Percentiles rank a stretch among this genome's conserved stretches.
phyloP scores from a whole-genome alignment of 108 stramenopile genomes.

The Cyclotella atomus region DNA sequence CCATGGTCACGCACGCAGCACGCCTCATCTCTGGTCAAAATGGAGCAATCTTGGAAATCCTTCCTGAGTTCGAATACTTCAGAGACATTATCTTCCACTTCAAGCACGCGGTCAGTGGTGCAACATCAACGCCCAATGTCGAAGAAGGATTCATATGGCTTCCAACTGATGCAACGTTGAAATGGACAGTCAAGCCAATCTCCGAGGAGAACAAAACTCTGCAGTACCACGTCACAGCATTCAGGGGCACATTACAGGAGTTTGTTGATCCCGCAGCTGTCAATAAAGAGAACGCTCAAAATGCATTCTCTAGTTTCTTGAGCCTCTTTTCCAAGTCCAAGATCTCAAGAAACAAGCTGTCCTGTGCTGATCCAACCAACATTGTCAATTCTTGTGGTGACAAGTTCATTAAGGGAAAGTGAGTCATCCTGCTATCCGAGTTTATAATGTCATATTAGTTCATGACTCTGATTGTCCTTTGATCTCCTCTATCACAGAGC shows the following conservation, averaged over 20 bases:
- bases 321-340: constrained; percentile 70
- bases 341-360: constrained; percentile 77
- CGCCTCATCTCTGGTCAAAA: constrained; percentile 79
- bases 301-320: constrained; percentile 75
- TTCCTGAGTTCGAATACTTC: constrained; percentile 97
- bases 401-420: constrained; percentile 82
- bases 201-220: constrained; percentile 68
- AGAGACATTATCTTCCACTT: constrained; percentile 98
- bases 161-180: constrained; percentile 82
- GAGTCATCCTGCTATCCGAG: constrained; percentile 26
- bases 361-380: constrained; percentile 88
- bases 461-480: not conserved
- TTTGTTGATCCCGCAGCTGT: constrained; percentile 62
- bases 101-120: constrained; percentile 89
- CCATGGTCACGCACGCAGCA: constrained; percentile 72
- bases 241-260: constrained; percentile 69
- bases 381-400: constrained; percentile 91
- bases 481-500: constrained; percentile 26
- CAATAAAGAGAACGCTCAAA: constrained; percentile 54
- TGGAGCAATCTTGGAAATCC: constrained; percentile 91
- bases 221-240: constrained; percentile 77
- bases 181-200: constrained; percentile 72
- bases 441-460: constrained; percentile 7
- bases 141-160: constrained; percentile 76
- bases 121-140: constrained; percentile 70